These are phyloP conservation scores for Magnaporthiopsis poae DNA, from an alignment of 2,329 filamentous ascomycete genomes.

Conservation along the genomic window DNA sequence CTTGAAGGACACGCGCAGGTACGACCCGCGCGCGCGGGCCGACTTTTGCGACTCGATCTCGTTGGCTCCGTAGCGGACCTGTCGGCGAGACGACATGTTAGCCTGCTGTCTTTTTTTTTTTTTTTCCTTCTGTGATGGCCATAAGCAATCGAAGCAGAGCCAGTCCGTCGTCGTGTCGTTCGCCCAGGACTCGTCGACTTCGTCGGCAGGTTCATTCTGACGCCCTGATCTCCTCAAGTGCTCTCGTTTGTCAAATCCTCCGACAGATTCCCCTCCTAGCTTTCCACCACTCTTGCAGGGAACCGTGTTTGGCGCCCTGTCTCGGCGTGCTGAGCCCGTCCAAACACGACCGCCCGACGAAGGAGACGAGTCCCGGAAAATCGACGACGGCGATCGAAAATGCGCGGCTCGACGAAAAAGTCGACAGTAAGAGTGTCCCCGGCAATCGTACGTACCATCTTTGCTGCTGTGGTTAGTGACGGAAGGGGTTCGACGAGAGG, in stretches of 20 bases:
- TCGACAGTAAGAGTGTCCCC: background rate
- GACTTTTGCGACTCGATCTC: slow-evolving; percentile 83
- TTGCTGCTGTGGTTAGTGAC: slow-evolving; percentile 8
- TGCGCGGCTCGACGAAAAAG: background rate
- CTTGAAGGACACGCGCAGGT: slow-evolving; percentile 99
- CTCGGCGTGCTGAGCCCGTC: background rate
- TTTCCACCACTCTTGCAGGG: background rate
- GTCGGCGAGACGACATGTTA: slow-evolving; percentile 15
- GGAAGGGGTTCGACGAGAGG: slow-evolving; percentile 4
- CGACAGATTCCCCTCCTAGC: background rate
- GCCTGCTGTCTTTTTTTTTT: slow-evolving; percentile 1
- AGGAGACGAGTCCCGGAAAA: background rate
- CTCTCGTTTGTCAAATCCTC: background rate
- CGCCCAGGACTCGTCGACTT: background rate
- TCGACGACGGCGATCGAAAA: background rate
- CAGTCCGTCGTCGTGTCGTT: background rate
- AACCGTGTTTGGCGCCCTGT: background rate
- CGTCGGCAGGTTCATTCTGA: background rate
- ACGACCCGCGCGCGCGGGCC: slow-evolving; percentile 94
- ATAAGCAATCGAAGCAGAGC: background rate
- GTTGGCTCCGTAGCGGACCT: slow-evolving; percentile 95
- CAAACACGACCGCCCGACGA: background rate
- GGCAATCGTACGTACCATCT: slow-evolving; percentile 7
- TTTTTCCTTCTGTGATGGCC: background rate
- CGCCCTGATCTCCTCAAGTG: no score